These are phyloP conservation scores for Vigna radiata DNA, from an alignment of 306 rosid genomes.

Conservation along the genomic window DNA sequence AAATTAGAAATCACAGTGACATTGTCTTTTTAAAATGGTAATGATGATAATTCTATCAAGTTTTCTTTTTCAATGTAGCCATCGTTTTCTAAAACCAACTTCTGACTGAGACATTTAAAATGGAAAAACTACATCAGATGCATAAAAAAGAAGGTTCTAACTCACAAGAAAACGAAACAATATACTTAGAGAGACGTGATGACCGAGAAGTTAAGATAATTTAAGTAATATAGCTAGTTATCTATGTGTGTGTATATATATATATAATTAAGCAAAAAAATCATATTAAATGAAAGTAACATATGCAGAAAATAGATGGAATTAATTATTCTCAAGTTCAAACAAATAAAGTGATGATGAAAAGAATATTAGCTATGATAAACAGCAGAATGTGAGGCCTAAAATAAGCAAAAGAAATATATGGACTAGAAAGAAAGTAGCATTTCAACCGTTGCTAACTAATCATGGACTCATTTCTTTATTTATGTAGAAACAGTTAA, in stretches of 20 bases:
- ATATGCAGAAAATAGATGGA: not conserved
- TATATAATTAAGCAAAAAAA: not conserved
- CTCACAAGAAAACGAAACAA: not conserved
- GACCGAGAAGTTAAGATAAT: not conserved
- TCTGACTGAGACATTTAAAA: slow-evolving; percentile 51
- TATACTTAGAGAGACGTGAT: not conserved
- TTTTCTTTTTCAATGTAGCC: slow-evolving; percentile 49
- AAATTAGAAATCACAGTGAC: slow-evolving; percentile 15
- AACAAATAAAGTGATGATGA: not conserved
- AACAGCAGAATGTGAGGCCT: slow-evolving; percentile 46
- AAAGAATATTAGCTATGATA: not conserved
- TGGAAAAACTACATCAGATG: slow-evolving; percentile 43
- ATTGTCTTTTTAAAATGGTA: slow-evolving; percentile 20
- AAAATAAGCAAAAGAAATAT: slow-evolving; percentile 36
- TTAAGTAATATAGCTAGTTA: slow-evolving; percentile 4
- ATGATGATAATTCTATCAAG: slow-evolving; percentile 42
- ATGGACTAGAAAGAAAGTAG: slow-evolving; percentile 9
- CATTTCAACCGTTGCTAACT: not conserved
- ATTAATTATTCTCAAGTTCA: slow-evolving; percentile 15
- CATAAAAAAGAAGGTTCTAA: not conserved
- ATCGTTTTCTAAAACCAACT: slow-evolving; percentile 69
- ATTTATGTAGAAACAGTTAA: not conserved
- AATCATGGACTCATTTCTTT: not conserved
- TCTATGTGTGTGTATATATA: not conserved
- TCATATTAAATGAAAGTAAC: not conserved